Percentiles rank a stretch among this genome's conserved stretches.
These are phyloP conservation scores for Apiospora rasikravindrae DNA, from an alignment of 2,329 filamentous ascomycete genomes.

Conservation along the genomic window DNA sequence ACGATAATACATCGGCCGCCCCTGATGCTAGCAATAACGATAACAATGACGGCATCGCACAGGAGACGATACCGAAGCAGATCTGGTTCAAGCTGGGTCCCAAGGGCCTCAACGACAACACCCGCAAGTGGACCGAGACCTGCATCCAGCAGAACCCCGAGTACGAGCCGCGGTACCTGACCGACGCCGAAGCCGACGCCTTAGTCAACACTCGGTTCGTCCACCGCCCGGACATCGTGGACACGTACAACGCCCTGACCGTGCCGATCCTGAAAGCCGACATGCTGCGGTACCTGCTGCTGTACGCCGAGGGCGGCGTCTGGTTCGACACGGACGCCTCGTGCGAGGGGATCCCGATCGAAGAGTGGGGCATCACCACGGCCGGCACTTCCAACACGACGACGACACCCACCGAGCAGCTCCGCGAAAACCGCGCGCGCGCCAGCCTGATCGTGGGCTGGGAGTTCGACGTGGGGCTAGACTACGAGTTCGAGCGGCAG, in stretches of 20 bases:
- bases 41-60: not conserved
- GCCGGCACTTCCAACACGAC: not conserved
- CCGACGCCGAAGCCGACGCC: slow-evolving; percentile 46
- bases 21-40: not conserved
- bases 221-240: slow-evolving; percentile 30
- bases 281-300: slow-evolving; percentile 25
- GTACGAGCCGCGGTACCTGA: slow-evolving; percentile 35
- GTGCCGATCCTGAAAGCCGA: slow-evolving; percentile 26
- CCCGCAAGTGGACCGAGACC: slow-evolving; percentile 37
- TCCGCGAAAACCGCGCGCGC: slow-evolving; percentile 18
- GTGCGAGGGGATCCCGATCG: slow-evolving; percentile 30
- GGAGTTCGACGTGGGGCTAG: slow-evolving; percentile 35
- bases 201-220: slow-evolving; percentile 67
- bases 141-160: slow-evolving; percentile 36
- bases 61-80: slow-evolving; percentile 35
- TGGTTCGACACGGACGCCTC: slow-evolving; percentile 27
- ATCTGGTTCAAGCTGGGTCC: slow-evolving; percentile 48
- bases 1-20: not conserved
- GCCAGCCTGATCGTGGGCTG: slow-evolving; percentile 33
- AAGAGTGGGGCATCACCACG: slow-evolving; percentile 33
- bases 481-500: slow-evolving; percentile 26
- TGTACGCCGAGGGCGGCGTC: slow-evolving; percentile 26
- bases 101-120: slow-evolving; percentile 38
- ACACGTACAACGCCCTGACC: slow-evolving; percentile 30
- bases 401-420: not conserved